phyloP scores from a whole-genome alignment of 176 grass and related monocot genomes.

The Bolboschoenus planiculmis region DNA sequence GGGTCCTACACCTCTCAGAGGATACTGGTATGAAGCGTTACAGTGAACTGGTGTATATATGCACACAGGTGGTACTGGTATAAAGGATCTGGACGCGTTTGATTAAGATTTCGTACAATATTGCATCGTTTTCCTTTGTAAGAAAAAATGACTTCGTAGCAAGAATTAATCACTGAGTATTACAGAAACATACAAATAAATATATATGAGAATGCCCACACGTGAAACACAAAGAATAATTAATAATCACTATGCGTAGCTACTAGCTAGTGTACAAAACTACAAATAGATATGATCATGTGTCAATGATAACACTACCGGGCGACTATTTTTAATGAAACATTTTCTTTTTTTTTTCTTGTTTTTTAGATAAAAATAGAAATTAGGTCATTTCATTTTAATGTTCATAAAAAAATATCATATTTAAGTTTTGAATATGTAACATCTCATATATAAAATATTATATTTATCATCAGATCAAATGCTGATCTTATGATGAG shows the following conservation, averaged over 20 bases:
- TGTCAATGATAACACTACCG: too few relatives aligned
- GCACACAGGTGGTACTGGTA: not conserved
- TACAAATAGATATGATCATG: not conserved
- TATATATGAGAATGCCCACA: not conserved
- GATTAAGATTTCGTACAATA: not conserved
- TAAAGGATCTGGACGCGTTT: not conserved
- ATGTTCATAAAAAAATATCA: too few relatives aligned
- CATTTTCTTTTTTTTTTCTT: too few relatives aligned
- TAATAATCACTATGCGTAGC: too few relatives aligned
- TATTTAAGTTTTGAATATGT: too few relatives aligned
- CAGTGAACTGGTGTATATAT: not conserved
- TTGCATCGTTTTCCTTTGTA: slow-evolving; percentile 6
- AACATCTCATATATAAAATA: too few relatives aligned
- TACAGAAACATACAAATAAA: not conserved
- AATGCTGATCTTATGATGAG: too few relatives aligned
- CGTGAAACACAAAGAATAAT: not conserved
- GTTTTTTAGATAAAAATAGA: too few relatives aligned
- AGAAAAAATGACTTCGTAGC: not conserved
- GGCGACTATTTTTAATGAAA: not conserved
- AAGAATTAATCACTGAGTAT: not conserved
- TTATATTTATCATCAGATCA: too few relatives aligned
- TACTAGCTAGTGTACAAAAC: too few relatives aligned
- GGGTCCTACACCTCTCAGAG: not conserved
- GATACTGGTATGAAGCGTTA: not conserved
- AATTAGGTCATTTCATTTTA: too few relatives aligned